Evolutionary conservation across 2,329 filamentous ascomycete species (phyloP).

Genomic region (Lomentospora prolificans): DNA sequence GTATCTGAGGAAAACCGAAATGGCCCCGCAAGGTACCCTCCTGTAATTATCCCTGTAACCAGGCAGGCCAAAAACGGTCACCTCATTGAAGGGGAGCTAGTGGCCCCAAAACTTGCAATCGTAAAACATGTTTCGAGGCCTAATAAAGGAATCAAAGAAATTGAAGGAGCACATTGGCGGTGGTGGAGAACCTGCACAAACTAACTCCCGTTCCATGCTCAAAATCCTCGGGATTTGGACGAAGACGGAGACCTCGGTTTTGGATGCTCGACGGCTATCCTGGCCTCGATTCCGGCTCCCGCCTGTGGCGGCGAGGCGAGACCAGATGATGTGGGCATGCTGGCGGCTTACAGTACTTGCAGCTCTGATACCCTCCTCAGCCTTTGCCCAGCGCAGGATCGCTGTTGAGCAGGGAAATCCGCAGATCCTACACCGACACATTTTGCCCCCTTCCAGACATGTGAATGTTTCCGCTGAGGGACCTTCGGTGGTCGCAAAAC

Average conservation of each 20-base stretch:
- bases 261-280: not conserved
- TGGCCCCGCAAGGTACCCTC: not conserved
- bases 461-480: too few relatives aligned
- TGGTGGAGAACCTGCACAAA: not conserved
- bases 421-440: not conserved
- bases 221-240: not conserved
- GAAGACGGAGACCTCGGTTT: not conserved
- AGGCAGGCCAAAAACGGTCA: not conserved
- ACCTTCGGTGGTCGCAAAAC: too few relatives aligned
- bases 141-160: not conserved
- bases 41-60: not conserved
- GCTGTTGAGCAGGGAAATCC: not conserved
- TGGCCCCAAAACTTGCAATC: not conserved
- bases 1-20: not conserved
- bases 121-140: conserved; percentile 4
- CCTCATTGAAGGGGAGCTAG: not conserved
- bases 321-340: too few relatives aligned
- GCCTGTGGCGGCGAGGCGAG: not conserved
- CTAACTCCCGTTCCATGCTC: not conserved
- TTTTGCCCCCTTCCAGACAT: not conserved
- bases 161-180: not conserved
- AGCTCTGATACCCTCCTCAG: not conserved
- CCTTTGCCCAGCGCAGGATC: not conserved
- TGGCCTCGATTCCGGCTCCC: not conserved
- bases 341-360: not conserved